phyloP scores from a whole-genome alignment of 1,139 yeast species.

The Candida pseudocylindracea region DNA sequence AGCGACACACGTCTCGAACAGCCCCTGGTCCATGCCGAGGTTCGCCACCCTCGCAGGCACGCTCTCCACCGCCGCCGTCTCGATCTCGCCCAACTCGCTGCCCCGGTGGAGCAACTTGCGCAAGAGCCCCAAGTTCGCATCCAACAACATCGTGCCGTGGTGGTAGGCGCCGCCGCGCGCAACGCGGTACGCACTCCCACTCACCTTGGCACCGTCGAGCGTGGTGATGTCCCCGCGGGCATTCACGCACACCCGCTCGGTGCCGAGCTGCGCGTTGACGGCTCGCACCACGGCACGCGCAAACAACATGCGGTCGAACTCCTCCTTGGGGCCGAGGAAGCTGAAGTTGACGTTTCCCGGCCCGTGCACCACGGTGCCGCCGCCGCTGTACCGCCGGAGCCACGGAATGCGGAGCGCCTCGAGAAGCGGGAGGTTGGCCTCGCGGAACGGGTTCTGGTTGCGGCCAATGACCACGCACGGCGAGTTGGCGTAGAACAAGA shows the following conservation, averaged over 20 bases:
- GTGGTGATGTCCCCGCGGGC: slow-evolving; percentile 63
- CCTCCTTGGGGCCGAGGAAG: slow-evolving; percentile 45
- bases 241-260: slow-evolving; percentile 22
- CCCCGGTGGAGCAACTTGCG: slow-evolving; percentile 32
- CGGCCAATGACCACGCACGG: slow-evolving; percentile 92
- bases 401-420: slow-evolving; percentile 36
- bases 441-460: slow-evolving; percentile 91
- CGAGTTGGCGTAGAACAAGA: slow-evolving; percentile 52
- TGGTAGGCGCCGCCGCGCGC: slow-evolving; percentile 73
- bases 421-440: slow-evolving; percentile 44
- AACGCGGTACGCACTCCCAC: slow-evolving; percentile 83
- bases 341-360: slow-evolving; percentile 80
- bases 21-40: slow-evolving; percentile 19
- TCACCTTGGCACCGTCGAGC: slow-evolving; percentile 28
- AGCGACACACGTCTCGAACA: slow-evolving; percentile 24
- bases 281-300: slow-evolving; percentile 29
- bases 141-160: slow-evolving; percentile 87
- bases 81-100: slow-evolving; percentile 20
- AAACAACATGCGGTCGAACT: slow-evolving; percentile 43
- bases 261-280: slow-evolving; percentile 12
- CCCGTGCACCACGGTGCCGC: slow-evolving; percentile 96
- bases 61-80: slow-evolving; percentile 47
- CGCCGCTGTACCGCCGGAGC: slow-evolving; percentile 71
- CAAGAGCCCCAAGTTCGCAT: slow-evolving; percentile 36
- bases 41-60: slow-evolving; percentile 64